Evolutionary conservation across 2,329 filamentous ascomycete genomes (phyloP).

Genomic region (Colletotrichum tropicicola): DNA sequence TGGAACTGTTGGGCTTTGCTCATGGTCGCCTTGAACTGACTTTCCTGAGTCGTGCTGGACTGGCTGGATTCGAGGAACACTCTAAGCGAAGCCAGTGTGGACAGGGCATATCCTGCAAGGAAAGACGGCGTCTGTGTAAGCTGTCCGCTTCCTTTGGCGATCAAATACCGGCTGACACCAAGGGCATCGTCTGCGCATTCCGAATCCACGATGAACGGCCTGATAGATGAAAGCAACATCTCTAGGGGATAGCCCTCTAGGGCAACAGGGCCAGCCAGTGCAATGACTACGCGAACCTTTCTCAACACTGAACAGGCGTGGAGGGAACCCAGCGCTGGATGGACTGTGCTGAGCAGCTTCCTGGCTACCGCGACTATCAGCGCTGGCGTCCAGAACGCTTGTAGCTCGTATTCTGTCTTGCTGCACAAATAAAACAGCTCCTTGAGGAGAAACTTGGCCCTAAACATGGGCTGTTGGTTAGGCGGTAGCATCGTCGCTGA

Average conservation of each 20-base stretch:
- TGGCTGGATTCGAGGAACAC: constrained; percentile 79
- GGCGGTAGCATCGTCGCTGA: constrained; percentile 74
- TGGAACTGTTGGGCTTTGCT: constrained; percentile 80
- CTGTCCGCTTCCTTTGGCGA: constrained; percentile 73
- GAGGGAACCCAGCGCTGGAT: constrained; percentile 84
- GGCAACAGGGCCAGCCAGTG: constrained; percentile 78
- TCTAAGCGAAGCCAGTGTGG: constrained; percentile 80
- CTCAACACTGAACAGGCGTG: constrained; percentile 88
- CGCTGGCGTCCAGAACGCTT: constrained; percentile 78
- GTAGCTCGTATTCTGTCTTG: constrained; percentile 71
- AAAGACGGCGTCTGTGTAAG: constrained; percentile 76
- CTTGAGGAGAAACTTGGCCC: constrained; percentile 77
- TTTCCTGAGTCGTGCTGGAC: constrained; percentile 85
- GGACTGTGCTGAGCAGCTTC: constrained; percentile 81
- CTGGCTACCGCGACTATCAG: constrained; percentile 79
- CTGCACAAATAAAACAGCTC: constrained; percentile 83
- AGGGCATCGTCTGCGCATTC: constrained; percentile 92
- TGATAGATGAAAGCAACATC: constrained; percentile 85
- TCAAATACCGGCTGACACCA: constrained; percentile 85
- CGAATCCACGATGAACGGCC: constrained; percentile 80
- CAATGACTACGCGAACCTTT: constrained; percentile 84
- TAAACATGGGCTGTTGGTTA: constrained; percentile 89
- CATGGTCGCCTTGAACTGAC: constrained; percentile 80
- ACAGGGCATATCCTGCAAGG: constrained; percentile 81
- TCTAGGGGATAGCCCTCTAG: constrained; percentile 84